Percentiles rank a stretch among this genome's conserved stretches.
Conservation (phyloP, 2,329 filamentous ascomycete species). For the Juglanconis juglandina region DNA sequence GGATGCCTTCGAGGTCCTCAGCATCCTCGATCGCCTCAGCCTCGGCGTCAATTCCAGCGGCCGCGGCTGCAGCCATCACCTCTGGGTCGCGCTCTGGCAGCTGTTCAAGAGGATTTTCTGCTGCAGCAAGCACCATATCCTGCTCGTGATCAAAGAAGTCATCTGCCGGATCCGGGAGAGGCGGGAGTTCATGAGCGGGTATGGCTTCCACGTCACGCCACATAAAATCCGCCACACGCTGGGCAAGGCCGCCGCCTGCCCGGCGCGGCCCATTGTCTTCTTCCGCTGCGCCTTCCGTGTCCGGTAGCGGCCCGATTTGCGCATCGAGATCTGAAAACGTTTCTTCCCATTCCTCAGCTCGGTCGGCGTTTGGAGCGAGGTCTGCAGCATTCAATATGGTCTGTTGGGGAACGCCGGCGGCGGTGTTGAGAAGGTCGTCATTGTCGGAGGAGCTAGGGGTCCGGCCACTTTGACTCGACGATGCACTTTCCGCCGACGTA, state of each 20-base stretch:
- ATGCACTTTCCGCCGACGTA: constrained; percentile 16
- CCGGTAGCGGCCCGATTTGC: constrained; percentile 1
- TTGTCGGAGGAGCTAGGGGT: constrained; percentile 14
- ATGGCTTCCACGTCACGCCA: constrained; percentile 56
- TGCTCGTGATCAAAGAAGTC: constrained; percentile 34
- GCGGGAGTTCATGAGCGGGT: constrained; percentile 48
- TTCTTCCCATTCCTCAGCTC: constrained; percentile 11
- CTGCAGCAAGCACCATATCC: constrained; percentile 23
- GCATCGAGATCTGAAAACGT: constrained; percentile 10
- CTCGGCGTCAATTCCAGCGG: constrained; percentile 68
- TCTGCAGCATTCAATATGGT: background rate
- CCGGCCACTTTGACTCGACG: constrained; percentile 12
- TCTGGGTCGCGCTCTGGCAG: constrained; percentile 49
- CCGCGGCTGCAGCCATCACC: constrained; percentile 61
- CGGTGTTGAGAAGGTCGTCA: background rate
- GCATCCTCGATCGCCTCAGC: constrained; percentile 77
- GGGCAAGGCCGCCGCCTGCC: constrained; percentile 37
- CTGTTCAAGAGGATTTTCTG: constrained; percentile 22
- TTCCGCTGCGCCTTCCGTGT: background rate
- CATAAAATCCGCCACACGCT: constrained; percentile 55
- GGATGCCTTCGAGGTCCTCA: constrained; percentile 92
- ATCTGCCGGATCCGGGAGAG: constrained; percentile 39
- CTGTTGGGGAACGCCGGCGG: background rate
- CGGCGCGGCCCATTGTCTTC: constrained; percentile 20
- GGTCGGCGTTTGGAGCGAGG: background rate